A percentile compares a stretch with the other conserved stretches of the same genome.
Evolutionary conservation across 1,139 yeast species (phyloP).

Genomic region (Nakaseomyces sp.): DNA sequence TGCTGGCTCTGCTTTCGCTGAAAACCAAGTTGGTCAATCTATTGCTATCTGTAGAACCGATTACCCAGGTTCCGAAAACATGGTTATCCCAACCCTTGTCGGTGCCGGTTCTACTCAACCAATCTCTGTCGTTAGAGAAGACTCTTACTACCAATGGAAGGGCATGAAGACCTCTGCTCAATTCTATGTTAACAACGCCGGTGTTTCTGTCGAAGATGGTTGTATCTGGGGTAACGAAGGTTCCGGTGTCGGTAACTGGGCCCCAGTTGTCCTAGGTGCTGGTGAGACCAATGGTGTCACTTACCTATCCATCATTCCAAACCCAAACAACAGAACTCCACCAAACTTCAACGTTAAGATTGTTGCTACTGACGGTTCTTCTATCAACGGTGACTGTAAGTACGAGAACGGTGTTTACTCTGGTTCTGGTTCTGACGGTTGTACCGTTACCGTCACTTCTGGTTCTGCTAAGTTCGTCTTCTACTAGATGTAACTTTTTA

Average conservation of each 20-base stretch:
- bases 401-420: conserved; percentile 72
- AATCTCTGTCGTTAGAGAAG: conserved; percentile 71
- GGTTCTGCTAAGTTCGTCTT: conserved; percentile 58
- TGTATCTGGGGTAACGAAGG: conserved; percentile 86
- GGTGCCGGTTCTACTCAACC: conserved; percentile 57
- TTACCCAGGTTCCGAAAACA: conserved; percentile 98
- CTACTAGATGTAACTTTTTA: conserved; percentile 18
- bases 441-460: conserved; percentile 81
- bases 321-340: conserved; percentile 73
- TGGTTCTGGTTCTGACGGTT: conserved; percentile 69
- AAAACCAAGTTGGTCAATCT: conserved; percentile 49
- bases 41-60: conserved; percentile 95
- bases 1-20: conserved; percentile 55
- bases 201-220: conserved; percentile 80
- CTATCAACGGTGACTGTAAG: conserved; percentile 66
- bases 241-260: conserved; percentile 92
- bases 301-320: conserved; percentile 87
- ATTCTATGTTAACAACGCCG: conserved; percentile 95
- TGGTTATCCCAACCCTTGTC: conserved; percentile 86
- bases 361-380: conserved; percentile 58
- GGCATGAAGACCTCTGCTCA: conserved; percentile 86
- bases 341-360: conserved; percentile 85
- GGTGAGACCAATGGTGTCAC: conserved; percentile 73
- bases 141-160: conserved; percentile 69
- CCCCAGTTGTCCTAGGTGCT: conserved; percentile 92